Conservation (phyloP, 208 protist genomes). For the Trichomonas vaginalis region DNA sequence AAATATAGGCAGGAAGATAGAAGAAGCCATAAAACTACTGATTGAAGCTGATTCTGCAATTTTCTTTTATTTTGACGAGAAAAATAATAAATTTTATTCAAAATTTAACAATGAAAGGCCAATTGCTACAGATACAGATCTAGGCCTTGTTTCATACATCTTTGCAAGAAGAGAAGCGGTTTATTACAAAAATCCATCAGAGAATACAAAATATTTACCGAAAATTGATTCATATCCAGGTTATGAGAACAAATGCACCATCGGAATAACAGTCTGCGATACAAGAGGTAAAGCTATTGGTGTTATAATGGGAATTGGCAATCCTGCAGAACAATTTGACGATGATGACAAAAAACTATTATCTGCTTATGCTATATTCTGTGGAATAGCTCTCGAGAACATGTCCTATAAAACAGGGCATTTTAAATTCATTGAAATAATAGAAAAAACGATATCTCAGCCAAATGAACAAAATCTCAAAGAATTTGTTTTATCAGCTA, state of each 20-base stretch:
- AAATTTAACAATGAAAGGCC: not conserved
- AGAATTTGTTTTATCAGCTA: not conserved
- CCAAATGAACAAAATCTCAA: not conserved
- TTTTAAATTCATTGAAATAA: not conserved
- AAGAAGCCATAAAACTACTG: not conserved
- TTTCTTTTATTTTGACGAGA: not conserved
- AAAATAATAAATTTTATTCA: not conserved
- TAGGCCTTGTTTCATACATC: not conserved
- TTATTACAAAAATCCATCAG: not conserved
- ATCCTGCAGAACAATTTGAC: not conserved
- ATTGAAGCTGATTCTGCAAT: not conserved
- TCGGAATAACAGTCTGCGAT: not conserved
- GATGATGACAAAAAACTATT: not conserved
- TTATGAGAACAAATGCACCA: not conserved
- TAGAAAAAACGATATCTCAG: not conserved
- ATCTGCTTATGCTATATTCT: not conserved
- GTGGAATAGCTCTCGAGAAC: not conserved
- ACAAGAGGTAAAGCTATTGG: not conserved
- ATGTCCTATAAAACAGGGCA: not conserved
- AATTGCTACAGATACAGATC: not conserved
- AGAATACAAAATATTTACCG: not conserved
- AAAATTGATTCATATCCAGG: not conserved
- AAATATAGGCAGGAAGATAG: not conserved
- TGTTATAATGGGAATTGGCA: not conserved
- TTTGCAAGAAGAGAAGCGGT: not conserved